Evolutionary conservation across 2,329 filamentous ascomycete species (phyloP), one percentile per base, ranked within the genome.

Genomic region (Alternaria panax): DNA sequence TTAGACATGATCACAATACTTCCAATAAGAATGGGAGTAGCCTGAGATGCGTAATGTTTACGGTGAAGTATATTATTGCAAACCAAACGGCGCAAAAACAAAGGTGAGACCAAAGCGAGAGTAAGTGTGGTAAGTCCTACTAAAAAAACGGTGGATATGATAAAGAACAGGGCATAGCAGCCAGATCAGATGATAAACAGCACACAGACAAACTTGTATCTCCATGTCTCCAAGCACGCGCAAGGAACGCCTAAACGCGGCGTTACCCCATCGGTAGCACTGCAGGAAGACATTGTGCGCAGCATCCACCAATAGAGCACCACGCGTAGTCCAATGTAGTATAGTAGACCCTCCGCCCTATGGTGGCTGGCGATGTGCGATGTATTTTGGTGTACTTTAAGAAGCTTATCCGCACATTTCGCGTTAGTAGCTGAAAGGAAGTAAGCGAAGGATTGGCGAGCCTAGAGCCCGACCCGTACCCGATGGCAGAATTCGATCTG

Each of bases 401-500:
- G 61, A 68, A 62, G 65, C 67, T 66, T 71, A 41, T 43, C 34
- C 53, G 48, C 48, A 43, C 16, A 56, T 54, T 41, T 51, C 48
- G 62, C 60, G 59, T 60, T 62, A 57, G 48, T 53, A 58, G 42
- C 63, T 63, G 32, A 50, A 66, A 52, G 46, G 20, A 56, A 59
- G 51, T 60, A 63, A 59, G 65, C 52, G 63, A 58, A 63, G 60
- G 61, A 61, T 57, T 60, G 57, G 60, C 55, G 46, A 64, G 60
- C 27, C 46, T 40, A 47, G 32, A 40, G 41, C 46, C 52, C 46
- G 40, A 59, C 40, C 54, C 40, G 52, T 47, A 48, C 51, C 50
- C 52, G 45, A 28, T 51, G 25, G 57, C 59, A 46, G 36, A 30
- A 38, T 40, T 54, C 42, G 65, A 61, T 55, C 60, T 61, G 51